Evolutionary conservation across 345 rosid genomes (phyloP).

Genomic region (Garcia nutans): DNA sequence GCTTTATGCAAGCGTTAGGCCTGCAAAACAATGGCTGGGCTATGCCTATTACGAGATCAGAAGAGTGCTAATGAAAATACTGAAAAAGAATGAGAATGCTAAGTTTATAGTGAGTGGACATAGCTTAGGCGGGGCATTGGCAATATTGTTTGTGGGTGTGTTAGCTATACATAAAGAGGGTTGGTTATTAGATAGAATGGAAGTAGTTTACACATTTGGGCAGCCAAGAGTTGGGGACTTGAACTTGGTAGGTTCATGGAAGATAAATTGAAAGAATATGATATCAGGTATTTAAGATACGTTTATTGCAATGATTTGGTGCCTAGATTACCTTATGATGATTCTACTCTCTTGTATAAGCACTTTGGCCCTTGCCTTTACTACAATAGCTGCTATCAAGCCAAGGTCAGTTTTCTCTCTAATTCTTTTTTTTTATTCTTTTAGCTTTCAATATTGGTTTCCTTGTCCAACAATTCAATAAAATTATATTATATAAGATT

Average conservation of each 20-base stretch:
- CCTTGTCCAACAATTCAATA: no score
- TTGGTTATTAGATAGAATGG: slow-evolving; percentile 18
- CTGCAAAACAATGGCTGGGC: slow-evolving; percentile 39
- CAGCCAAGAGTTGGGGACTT: slow-evolving; percentile 26
- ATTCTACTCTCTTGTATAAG: slow-evolving; percentile 11
- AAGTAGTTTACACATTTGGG: slow-evolving; percentile 27
- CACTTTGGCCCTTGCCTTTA: slow-evolving; percentile 22
- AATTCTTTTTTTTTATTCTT: no score
- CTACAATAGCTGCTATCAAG: slow-evolving; percentile 16
- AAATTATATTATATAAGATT: no score
- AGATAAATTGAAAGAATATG: background rate
- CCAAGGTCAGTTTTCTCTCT: slow-evolving; percentile 29
- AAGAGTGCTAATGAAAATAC: slow-evolving; percentile 6
- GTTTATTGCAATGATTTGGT: slow-evolving; percentile 24
- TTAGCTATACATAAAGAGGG: slow-evolving; percentile 15
- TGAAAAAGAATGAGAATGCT: slow-evolving; percentile 11
- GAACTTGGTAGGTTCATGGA: slow-evolving; percentile 19
- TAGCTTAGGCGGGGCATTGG: slow-evolving; percentile 30
- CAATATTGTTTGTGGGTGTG: slow-evolving; percentile 18
- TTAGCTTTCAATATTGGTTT: no score
- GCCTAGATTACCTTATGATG: slow-evolving; percentile 26
- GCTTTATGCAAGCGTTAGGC: slow-evolving; percentile 65
- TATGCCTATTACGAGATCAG: slow-evolving; percentile 21
- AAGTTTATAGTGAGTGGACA: slow-evolving; percentile 25
- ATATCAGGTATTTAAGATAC: slow-evolving; percentile 16